phyloP scores from a whole-genome alignment of 805 yeast genomes.

The Candida montana region DNA sequence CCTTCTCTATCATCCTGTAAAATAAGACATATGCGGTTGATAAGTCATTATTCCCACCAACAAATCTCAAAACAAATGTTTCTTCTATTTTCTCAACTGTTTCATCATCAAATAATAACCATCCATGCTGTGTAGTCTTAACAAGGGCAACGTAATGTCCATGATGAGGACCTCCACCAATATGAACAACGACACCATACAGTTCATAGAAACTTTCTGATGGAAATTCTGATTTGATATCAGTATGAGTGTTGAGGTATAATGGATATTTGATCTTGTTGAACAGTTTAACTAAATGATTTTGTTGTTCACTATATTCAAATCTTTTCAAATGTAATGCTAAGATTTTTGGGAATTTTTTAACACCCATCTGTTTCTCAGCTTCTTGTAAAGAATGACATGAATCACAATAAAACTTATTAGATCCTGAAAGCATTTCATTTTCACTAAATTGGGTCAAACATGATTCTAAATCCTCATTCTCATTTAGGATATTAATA shows the following conservation, averaged over 20 bases:
- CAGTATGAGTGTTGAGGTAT: constrained; percentile 43
- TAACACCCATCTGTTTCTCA: constrained; percentile 78
- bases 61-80: constrained; percentile 72
- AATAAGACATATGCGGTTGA: constrained; percentile 90
- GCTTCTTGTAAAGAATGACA: constrained; percentile 94
- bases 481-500: constrained; percentile 65
- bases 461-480: constrained; percentile 71
- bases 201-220: constrained; percentile 66
- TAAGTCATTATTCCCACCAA: constrained; percentile 82
- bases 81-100: constrained; percentile 87
- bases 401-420: constrained; percentile 88
- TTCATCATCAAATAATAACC: constrained; percentile 95
- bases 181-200: constrained; percentile 83
- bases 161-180: constrained; percentile 97
- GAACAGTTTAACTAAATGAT: constrained; percentile 78
- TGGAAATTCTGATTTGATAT: constrained; percentile 51
- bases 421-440: constrained; percentile 79
- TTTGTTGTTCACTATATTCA: constrained; percentile 80
- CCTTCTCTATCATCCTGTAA: constrained; percentile 56
- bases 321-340: constrained; percentile 87
- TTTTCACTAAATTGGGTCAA: constrained; percentile 76
- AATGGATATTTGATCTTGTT: constrained; percentile 80
- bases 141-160: constrained; percentile 92
- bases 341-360: constrained; percentile 68
- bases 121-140: constrained; percentile 70